Conservation (phyloP, 176 grass and related monocot species). For the Eragrostis curvula region DNA sequence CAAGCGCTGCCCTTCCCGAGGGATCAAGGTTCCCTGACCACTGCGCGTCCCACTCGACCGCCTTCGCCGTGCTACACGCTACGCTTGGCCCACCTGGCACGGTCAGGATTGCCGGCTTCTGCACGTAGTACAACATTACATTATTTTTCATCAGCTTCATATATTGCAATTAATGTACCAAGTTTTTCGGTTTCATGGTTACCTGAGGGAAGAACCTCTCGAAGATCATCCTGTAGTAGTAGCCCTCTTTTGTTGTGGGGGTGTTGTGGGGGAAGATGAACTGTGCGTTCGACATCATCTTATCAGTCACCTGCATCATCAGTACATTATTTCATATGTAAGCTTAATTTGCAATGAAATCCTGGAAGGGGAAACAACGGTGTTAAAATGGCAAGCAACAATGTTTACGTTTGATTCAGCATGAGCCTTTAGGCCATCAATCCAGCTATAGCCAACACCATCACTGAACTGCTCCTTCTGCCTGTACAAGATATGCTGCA, state of each 20-base stretch:
- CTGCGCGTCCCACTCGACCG: slow-evolving; percentile 48
- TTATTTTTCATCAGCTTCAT: background rate
- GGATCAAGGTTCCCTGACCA: slow-evolving; percentile 31
- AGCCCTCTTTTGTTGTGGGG: slow-evolving; percentile 72
- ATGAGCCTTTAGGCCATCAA: slow-evolving; percentile 80
- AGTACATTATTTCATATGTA: too few relatives aligned
- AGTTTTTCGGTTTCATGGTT: too few relatives aligned
- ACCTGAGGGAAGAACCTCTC: slow-evolving; percentile 83
- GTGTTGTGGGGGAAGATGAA: slow-evolving; percentile 67
- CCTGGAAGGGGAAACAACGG: too few relatives aligned
- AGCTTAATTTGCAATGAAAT: too few relatives aligned
- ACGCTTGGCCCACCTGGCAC: slow-evolving; percentile 68
- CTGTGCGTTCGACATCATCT: slow-evolving; percentile 63
- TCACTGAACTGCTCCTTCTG: slow-evolving; percentile 96
- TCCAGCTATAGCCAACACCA: slow-evolving; percentile 85
- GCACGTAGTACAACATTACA: background rate
- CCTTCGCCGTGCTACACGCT: slow-evolving; percentile 86
- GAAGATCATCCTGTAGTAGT: slow-evolving; percentile 87
- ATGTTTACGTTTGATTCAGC: slow-evolving; percentile 40
- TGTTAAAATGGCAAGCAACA: too few relatives aligned
- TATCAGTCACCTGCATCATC: slow-evolving; percentile 57
- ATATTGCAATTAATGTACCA: too few relatives aligned
- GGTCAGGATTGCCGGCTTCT: slow-evolving; percentile 71
- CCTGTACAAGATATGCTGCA: slow-evolving; percentile 81
- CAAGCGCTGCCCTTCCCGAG: slow-evolving; percentile 53